phyloP scores from a whole-genome alignment of 2,329 filamentous ascomycete genomes.

The Mycocentrospora acerina region DNA sequence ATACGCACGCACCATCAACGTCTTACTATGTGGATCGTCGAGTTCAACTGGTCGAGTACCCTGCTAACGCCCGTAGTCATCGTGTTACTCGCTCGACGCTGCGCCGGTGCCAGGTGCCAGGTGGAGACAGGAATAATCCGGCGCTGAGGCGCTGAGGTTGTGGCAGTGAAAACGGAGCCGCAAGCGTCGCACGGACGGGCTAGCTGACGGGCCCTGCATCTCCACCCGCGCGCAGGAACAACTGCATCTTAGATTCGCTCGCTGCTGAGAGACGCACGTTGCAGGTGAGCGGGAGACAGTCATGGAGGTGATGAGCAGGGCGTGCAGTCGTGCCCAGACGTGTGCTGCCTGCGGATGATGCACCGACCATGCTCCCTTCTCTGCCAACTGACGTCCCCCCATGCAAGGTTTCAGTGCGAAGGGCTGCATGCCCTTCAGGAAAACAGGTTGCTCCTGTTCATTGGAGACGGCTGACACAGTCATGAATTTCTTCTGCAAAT shows the following conservation, averaged over 20 bases:
- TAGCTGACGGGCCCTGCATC: no score
- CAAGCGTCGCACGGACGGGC: conserved; percentile 16
- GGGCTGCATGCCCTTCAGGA: conserved; percentile 3
- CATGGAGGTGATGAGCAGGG: conserved; percentile 1
- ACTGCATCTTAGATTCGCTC: conserved; percentile 2
- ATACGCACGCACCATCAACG: conserved; percentile 11
- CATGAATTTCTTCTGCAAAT: conserved; percentile 26
- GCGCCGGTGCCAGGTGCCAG: conserved; percentile 10
- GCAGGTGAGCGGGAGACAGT: conserved; percentile 3
- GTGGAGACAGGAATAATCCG: conserved; percentile 29
- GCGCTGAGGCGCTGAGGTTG: conserved; percentile 22
- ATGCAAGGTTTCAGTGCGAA: conserved; percentile 4
- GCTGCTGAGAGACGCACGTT: neutral
- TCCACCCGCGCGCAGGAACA: neutral
- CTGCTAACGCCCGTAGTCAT: conserved; percentile 34
- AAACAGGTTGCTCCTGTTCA: conserved; percentile 11
- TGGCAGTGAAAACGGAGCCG: conserved; percentile 27
- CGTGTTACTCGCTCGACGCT: conserved; percentile 21
- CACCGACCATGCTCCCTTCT: conserved; percentile 5
- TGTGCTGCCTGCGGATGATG: conserved; percentile 3
- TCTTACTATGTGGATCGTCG: conserved; percentile 9
- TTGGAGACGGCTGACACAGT: conserved; percentile 32
- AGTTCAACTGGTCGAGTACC: conserved; percentile 6
- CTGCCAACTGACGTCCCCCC: conserved; percentile 8
- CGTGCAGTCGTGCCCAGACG: neutral